Base-by-base conservation (phyloP, 495 filamentous ascomycete genomes). In the Penicillium angulare region DNA sequence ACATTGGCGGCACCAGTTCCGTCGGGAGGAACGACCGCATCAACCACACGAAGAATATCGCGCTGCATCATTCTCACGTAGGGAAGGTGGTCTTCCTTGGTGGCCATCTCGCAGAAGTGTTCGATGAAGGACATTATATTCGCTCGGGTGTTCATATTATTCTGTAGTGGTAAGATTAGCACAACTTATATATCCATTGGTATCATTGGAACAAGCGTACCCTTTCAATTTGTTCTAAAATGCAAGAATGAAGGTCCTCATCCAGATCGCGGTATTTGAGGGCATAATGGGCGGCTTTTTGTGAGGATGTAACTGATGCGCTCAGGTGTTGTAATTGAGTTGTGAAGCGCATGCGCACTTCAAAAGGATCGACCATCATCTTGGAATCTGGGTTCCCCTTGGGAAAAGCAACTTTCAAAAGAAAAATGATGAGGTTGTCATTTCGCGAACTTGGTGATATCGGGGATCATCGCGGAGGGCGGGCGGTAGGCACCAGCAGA, bases 101-200 rank as follows among this genome's bases (percentile, higher is more conserved):
- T 77, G 13, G 89, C 86, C 76, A 90, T 81, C 61, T 97, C 92
- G 69, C 92, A 89, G 47, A 99, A 86, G 53, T 90, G 86, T 65
- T 97, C 92, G 63, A 97, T 85, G 75, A 99, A 97, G 73, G 93
- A 97, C 87, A 99, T 92, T 67, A 99, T 96, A 61, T 99, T 99
- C 24, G 95, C 95, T 36, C 92, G 79, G 39, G 85, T 96, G 72
- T 99, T 99, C 86, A 97, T 95, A 53, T 86, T 89, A 59, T 88
- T 95, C 82, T 92, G 21, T 2, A n/a, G 38, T 5, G 5, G 6
- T 46, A n/a, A 52, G 48, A 21, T 8, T 46, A 5, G 47, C 27
- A 27, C 15, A 46, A 7, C n/a, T n/a, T n/a, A n/a, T n/a, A n/a
- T n/a, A n/a, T n/a, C n/a, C n/a, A 31, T 20, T 31, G 13, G 9